Evolutionary conservation across 2,329 filamentous ascomycete genomes (phyloP).

Genomic region (Diaporthe destruens): DNA sequence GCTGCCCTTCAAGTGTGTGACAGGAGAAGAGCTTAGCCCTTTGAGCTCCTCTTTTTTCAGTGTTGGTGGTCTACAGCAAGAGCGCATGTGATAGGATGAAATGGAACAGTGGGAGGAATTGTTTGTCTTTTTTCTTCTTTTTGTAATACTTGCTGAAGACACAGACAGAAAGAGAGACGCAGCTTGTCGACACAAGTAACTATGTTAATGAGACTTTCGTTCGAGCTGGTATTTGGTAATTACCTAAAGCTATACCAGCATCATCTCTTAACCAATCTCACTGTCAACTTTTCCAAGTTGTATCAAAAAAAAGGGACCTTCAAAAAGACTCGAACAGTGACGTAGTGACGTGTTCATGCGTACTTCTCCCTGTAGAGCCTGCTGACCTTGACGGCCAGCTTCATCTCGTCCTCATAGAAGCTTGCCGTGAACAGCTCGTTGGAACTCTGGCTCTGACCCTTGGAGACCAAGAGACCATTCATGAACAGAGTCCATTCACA

Average conservation of each 20-base stretch:
- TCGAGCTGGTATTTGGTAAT: background rate
- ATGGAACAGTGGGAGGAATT: background rate
- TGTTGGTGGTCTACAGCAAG: too few species aligned
- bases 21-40: too few species aligned
- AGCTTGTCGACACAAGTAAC: background rate
- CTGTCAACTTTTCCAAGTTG: background rate
- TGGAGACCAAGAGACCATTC: conserved; percentile 3
- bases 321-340: background rate
- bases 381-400: conserved; percentile 13
- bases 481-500: conserved; percentile 23
- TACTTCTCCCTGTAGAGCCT: conserved; percentile 1
- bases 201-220: background rate
- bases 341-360: background rate
- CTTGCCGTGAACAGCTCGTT: background rate
- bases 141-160: background rate
- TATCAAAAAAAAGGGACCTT: background rate
- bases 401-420: conserved; percentile 18
- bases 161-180: background rate
- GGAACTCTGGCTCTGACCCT: background rate
- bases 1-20: too few species aligned
- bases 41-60: too few species aligned
- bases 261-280: background rate
- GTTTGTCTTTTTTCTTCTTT: background rate
- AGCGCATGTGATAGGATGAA: background rate
- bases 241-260: background rate